These are phyloP conservation scores for Collariella sp. DNA, from an alignment of 495 filamentous ascomycete genomes.

Conservation along the genomic window DNA sequence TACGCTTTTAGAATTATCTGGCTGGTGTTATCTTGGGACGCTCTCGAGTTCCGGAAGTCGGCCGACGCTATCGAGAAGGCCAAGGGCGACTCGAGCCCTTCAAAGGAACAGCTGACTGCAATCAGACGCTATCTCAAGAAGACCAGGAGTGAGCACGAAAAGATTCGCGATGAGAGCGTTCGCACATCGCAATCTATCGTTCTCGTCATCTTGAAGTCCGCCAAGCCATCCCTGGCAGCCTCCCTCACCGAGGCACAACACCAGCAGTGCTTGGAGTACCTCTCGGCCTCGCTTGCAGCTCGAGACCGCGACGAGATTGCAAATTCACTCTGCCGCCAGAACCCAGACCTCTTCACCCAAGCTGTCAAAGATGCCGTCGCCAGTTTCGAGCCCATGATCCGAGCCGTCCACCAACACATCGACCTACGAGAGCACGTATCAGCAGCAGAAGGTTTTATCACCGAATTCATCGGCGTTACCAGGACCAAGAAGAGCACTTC, in stretches of 20 bases:
- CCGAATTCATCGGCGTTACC: slow-evolving; percentile 48
- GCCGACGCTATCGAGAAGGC: slow-evolving; percentile 45
- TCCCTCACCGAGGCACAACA: slow-evolving; percentile 45
- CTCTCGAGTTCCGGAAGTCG: slow-evolving; percentile 45
- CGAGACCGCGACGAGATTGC: slow-evolving; percentile 54
- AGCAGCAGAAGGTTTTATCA: slow-evolving; percentile 50
- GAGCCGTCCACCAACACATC: slow-evolving; percentile 52
- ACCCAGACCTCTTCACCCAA: slow-evolving; percentile 52
- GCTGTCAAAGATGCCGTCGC: slow-evolving; percentile 47
- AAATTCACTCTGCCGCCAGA: slow-evolving; percentile 46
- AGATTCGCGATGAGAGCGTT: slow-evolving; percentile 33
- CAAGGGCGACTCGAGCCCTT: slow-evolving; percentile 32
- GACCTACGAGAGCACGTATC: slow-evolving; percentile 52
- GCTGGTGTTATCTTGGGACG: slow-evolving; percentile 53
- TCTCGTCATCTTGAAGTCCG: slow-evolving; percentile 38
- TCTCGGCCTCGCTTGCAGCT: slow-evolving; percentile 47
- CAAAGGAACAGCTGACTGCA: slow-evolving; percentile 40
- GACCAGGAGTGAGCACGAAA: slow-evolving; percentile 42
- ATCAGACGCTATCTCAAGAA: slow-evolving; percentile 42
- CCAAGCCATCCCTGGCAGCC: slow-evolving; percentile 18
- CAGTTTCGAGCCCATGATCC: slow-evolving; percentile 59
- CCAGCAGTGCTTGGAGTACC: slow-evolving; percentile 48
- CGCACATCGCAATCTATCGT: slow-evolving; percentile 39
- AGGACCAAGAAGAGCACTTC: slow-evolving; percentile 24
- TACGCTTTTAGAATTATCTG: slow-evolving; percentile 49